Conservation (phyloP, 352 stramenopile species). For the Saprolegnia diclina region DNA sequence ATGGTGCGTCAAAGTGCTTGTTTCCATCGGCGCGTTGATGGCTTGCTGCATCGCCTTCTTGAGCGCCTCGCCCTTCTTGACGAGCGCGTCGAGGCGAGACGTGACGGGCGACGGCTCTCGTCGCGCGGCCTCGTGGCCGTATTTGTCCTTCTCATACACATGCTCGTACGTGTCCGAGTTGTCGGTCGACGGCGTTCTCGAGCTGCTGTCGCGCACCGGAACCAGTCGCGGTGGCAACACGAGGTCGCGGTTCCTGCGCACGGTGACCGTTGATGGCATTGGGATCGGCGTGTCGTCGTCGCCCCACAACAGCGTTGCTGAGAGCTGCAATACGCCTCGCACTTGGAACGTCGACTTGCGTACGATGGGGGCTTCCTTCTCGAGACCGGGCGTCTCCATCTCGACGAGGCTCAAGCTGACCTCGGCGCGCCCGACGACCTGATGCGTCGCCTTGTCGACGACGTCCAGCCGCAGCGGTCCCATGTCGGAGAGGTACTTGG, state of each 20-base stretch:
- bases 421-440: conserved; percentile 6
- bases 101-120: not conserved
- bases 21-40: not conserved
- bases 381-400: conserved; percentile 5
- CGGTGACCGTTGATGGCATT: not conserved
- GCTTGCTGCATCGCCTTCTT: conserved; percentile 18
- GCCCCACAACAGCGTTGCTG: conserved; percentile 11
- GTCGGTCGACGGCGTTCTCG: not conserved
- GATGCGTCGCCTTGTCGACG: conserved; percentile 21
- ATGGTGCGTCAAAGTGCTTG: not conserved
- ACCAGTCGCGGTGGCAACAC: not conserved
- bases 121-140: not conserved
- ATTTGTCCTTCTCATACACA: not conserved
- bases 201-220: not conserved
- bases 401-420: conserved; percentile 6
- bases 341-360: not conserved
- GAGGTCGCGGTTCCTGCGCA: conserved; percentile 4
- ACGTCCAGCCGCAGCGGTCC: conserved; percentile 18
- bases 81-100: not conserved
- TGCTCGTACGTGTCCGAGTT: not conserved
- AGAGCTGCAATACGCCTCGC: not conserved
- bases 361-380: not conserved
- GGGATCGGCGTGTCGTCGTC: not conserved
- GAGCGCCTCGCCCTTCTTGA: conserved; percentile 17
- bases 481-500: conserved; percentile 21